A percentile compares a stretch with the other conserved stretches of the same genome.
These are phyloP conservation scores for Anthracocystis panici-leucophaei DNA, from an alignment of 1,284 basidiomycete species.

Conservation along the genomic window DNA sequence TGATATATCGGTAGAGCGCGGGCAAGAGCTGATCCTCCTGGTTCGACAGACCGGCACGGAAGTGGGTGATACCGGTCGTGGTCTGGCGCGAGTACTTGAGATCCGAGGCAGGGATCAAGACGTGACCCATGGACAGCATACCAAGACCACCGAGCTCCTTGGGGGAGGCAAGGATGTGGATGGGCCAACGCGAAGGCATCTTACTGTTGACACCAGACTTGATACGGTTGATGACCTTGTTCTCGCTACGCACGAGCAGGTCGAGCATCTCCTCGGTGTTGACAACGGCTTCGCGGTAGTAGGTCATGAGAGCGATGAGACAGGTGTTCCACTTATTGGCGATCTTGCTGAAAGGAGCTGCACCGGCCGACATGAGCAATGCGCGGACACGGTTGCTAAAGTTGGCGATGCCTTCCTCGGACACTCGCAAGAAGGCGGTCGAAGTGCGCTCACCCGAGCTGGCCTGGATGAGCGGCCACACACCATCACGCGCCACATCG, in stretches of 20 bases:
- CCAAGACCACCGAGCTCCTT: slow-evolving; percentile 84
- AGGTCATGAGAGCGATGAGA: slow-evolving; percentile 78
- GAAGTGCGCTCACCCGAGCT: slow-evolving; percentile 97
- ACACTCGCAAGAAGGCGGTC: slow-evolving; percentile 96
- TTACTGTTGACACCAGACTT: slow-evolving; percentile 99
- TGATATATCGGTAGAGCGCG: slow-evolving; percentile 96
- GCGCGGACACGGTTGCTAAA: slow-evolving; percentile 79
- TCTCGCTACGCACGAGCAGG: slow-evolving; percentile 68
- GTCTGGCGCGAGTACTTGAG: slow-evolving; percentile 98
- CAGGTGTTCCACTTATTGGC: slow-evolving; percentile 99
- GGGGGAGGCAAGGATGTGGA: slow-evolving; percentile 77
- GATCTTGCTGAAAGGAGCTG: slow-evolving; percentile 98
- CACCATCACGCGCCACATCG: slow-evolving; percentile 96
- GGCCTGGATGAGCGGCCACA: slow-evolving; percentile 94
- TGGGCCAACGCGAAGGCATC: slow-evolving; percentile 93
- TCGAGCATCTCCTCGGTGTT: slow-evolving; percentile 88
- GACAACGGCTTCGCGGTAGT: slow-evolving; percentile 98
- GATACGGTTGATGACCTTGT: slow-evolving; percentile 87
- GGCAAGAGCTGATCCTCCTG: slow-evolving; percentile 77
- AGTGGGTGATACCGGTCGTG: slow-evolving; percentile 87
- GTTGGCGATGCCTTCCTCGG: slow-evolving; percentile 83
- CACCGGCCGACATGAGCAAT: slow-evolving; percentile 98
- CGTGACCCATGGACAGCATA: slow-evolving; percentile 99
- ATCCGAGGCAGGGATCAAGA: slow-evolving; percentile 96
- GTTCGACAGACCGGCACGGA: slow-evolving; percentile 93